A percentile compares a stretch with the other conserved stretches of the same genome.
Conservation (phyloP, 768 basidiomycete species). For the Lentinula sp. region DNA sequence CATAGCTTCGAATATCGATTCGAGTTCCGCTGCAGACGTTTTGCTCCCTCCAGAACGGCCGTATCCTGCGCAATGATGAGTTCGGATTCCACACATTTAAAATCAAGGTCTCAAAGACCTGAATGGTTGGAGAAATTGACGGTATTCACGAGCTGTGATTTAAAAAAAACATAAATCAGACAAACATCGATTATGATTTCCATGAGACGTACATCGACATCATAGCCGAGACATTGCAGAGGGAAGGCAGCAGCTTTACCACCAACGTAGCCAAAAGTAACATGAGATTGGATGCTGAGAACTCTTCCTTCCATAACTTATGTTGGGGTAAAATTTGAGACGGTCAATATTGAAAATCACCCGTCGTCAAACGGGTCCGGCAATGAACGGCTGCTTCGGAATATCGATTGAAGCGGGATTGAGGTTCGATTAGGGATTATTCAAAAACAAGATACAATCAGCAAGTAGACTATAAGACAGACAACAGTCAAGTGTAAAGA, state of each 20-base stretch:
- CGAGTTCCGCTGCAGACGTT: constrained; percentile 73
- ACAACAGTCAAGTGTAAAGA: background rate
- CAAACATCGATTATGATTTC: background rate
- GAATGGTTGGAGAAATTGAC: constrained; percentile 96
- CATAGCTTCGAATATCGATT: constrained; percentile 66
- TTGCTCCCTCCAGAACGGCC: constrained; percentile 74
- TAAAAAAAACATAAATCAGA: constrained; percentile 5
- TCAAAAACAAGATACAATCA: background rate
- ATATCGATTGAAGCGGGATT: too few relatives aligned
- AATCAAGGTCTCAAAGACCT: constrained; percentile 33
- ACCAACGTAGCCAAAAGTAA: constrained; percentile 91
- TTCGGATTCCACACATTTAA: background rate
- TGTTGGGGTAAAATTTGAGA: background rate
- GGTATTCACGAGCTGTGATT: constrained; percentile 70
- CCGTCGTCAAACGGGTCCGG: too few relatives aligned
- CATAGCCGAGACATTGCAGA: constrained; percentile 83
- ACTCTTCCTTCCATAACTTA: constrained; percentile 41
- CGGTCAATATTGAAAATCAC: too few relatives aligned
- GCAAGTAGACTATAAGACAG: background rate
- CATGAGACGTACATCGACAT: constrained; percentile 69
- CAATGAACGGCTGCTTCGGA: too few relatives aligned
- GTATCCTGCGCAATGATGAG: constrained; percentile 55
- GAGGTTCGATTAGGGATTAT: background rate
- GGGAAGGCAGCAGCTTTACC: constrained; percentile 76
- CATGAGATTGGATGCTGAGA: constrained; percentile 90